Evolutionary conservation across 176 grass and related monocot genomes (phyloP).

Genomic region (Alloteropsis semialata): DNA sequence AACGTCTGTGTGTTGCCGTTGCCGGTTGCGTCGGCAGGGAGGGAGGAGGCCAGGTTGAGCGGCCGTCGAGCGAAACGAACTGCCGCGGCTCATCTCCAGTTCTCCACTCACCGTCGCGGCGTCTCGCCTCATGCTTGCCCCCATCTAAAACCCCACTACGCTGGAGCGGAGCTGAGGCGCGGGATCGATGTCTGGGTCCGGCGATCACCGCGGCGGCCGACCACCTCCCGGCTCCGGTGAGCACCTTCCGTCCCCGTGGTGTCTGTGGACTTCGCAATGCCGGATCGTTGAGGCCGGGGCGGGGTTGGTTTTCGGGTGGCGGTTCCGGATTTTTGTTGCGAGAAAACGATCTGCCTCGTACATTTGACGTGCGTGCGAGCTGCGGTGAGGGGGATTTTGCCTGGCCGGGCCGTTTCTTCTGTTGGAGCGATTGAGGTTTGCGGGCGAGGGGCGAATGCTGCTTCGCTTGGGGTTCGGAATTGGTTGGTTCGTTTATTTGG

Average conservation of each 20-base stretch:
- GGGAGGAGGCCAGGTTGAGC: no score
- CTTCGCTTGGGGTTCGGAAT: not conserved
- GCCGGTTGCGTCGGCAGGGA: no score
- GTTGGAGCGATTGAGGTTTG: not conserved
- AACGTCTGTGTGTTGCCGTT: no score
- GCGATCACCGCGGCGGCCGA: conserved; percentile 21
- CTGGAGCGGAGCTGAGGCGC: not conserved
- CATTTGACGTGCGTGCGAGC: not conserved
- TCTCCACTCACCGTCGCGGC: not conserved
- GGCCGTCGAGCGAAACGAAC: no score
- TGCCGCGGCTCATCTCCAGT: no score
- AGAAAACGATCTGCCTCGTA: not conserved
- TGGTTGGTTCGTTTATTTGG: not conserved
- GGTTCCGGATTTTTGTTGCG: not conserved
- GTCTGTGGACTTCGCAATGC: conserved; percentile 7
- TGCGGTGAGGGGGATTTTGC: not conserved
- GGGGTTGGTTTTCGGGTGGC: not conserved
- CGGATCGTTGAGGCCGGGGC: not conserved
- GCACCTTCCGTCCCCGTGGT: not conserved
- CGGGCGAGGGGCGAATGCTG: conserved; percentile 1
- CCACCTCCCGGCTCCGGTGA: conserved; percentile 29
- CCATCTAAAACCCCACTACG: not conserved
- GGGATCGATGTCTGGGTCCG: conserved; percentile 26
- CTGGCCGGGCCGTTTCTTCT: no score
- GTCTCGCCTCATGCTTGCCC: no score